These are phyloP conservation scores for Oidium heveae DNA, from an alignment of 2,329 filamentous ascomycete genomes.

Conservation along the genomic window DNA sequence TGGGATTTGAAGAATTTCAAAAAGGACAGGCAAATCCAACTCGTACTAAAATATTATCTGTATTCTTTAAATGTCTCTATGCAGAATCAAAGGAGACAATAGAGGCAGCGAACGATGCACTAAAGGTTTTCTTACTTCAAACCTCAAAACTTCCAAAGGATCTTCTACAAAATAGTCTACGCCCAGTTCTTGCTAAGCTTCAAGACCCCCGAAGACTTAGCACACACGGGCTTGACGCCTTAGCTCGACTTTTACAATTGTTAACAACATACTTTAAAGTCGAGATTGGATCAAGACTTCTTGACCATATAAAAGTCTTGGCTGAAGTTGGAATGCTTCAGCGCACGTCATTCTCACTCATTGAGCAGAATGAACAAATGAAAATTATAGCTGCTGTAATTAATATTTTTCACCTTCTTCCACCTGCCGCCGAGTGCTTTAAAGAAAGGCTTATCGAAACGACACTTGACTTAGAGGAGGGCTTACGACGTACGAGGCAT, in stretches of 20 bases:
- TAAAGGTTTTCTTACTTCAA: conserved; percentile 68
- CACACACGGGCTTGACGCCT: conserved; percentile 69
- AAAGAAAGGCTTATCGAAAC: conserved; percentile 75
- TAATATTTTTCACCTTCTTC: conserved; percentile 91
- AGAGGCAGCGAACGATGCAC: conserved; percentile 70
- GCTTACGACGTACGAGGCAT: conserved; percentile 61
- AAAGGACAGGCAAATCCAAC: conserved; percentile 44
- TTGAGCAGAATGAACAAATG: conserved; percentile 82
- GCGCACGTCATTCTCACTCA: conserved; percentile 78
- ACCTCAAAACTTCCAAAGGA: conserved; percentile 89
- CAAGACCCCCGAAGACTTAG: conserved; percentile 81
- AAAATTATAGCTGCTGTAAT: conserved; percentile 87
- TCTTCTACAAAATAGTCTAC: conserved; percentile 72
- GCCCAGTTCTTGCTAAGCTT: conserved; percentile 87
- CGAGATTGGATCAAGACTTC: conserved; percentile 75
- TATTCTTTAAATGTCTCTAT: conserved; percentile 96
- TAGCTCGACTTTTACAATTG: conserved; percentile 69
- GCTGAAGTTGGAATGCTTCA: conserved; percentile 60
- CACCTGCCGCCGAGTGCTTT: conserved; percentile 69
- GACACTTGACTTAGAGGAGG: conserved; percentile 69
- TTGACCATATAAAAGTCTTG: conserved; percentile 82
- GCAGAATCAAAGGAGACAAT: conserved; percentile 81
- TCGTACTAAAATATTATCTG: conserved; percentile 53
- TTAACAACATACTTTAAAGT: conserved; percentile 98
- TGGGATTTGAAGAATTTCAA: conserved; percentile 77